Evolutionary conservation across 2,329 filamentous ascomycete genomes (phyloP), one percentile per base, ranked within the genome.

Genomic region (Drechslerella coelobrocha): DNA sequence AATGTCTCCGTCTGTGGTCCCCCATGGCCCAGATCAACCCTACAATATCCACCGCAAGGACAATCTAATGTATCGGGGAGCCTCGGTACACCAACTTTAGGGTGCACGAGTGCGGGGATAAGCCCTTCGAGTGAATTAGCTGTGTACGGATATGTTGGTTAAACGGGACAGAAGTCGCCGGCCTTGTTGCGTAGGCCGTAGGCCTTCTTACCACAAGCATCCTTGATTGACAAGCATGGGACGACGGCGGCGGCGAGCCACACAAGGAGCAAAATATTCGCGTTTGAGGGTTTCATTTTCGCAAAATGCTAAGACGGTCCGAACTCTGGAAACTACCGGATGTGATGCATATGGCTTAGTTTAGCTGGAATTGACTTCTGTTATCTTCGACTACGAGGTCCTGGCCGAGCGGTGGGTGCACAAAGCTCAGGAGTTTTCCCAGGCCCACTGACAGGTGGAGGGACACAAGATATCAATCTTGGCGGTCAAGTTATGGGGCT

Each of bases 161-260:
- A 6, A 14, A 5, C 31, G 23, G 24, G 34, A 14, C 10, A 8
- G 8, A 7, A 19, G 39, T 1, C n/a, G n/a, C n/a, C n/a, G n/a
- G n/a, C n/a, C n/a, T n/a, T n/a, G n/a, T n/a, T n/a, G n/a, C n/a
- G n/a, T n/a, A n/a, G n/a, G n/a, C n/a, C n/a, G n/a, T n/a, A 1
- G 9, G 17, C 23, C 10, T 31, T 17, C 56, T 61, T 61, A 68
- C 63, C 63, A 57, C 63, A 68, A 27, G 63, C 63, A 52, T 56
- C 63, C 63, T 68, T 68, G 63, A 68, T 52, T 51, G 55, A 61
- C 56, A 61, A 24, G 56, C 63, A 56, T 37, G 63, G 63, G 23
- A 52, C 45, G 21, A 29, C 63, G 19, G 47, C 41, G 56, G 29
- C 45, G 17, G 51, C 29, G 43, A 68, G 55, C 63, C 63, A 61